A percentile compares a stretch with the other conserved stretches of the same genome.
phyloP scores from a whole-genome alignment of 1,284 basidiomycete species.

The Malassezia caprae region DNA sequence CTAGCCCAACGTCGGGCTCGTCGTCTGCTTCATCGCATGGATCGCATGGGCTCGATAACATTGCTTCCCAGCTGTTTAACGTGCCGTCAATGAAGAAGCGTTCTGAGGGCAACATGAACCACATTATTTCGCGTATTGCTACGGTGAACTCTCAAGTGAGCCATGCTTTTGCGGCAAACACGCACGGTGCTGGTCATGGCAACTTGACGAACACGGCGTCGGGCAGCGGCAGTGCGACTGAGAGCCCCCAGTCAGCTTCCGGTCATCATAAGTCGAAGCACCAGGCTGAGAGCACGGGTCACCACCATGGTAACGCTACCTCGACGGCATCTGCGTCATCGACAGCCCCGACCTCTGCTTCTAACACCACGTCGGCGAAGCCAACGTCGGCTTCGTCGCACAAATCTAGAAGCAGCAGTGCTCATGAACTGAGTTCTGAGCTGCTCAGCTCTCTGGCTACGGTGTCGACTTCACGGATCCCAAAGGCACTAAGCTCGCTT shows the following conservation, averaged over 20 bases:
- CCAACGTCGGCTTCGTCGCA: background rate
- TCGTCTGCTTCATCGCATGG: background rate
- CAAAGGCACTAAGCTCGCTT: background rate
- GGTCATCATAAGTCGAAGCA: background rate
- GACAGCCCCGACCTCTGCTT: background rate
- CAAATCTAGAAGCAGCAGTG: background rate
- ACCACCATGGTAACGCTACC: background rate
- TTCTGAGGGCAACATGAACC: background rate
- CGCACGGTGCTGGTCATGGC: background rate
- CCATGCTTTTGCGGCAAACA: background rate
- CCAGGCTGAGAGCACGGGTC: background rate
- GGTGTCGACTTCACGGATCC: background rate
- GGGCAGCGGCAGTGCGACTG: background rate
- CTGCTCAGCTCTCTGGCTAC: background rate
- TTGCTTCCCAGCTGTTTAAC: background rate
- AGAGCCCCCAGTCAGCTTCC: background rate
- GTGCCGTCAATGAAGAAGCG: background rate
- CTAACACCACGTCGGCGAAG: background rate
- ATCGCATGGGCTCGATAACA: background rate
- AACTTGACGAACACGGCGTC: background rate
- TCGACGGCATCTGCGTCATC: slow-evolving; percentile 1
- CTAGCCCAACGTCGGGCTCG: background rate
- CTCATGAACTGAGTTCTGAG: background rate
- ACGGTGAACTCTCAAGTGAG: background rate
- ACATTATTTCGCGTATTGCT: background rate